phyloP scores from a whole-genome alignment of 2,329 filamentous ascomycete genomes.

The Hirsutella thompsonii region DNA sequence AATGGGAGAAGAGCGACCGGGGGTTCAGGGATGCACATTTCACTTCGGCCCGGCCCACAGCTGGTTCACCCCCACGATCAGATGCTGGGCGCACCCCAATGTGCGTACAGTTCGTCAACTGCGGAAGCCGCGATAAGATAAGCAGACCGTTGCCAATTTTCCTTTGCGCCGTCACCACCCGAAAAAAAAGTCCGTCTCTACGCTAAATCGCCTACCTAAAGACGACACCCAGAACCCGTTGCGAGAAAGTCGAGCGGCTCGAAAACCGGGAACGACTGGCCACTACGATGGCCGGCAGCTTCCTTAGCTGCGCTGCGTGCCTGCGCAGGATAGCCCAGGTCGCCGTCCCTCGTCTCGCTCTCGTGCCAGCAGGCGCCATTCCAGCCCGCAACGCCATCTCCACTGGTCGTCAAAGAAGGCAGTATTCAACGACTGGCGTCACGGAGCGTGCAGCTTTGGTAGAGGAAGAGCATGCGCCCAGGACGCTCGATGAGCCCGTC shows the following conservation, averaged over 20 bases:
- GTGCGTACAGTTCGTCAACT: too few species aligned
- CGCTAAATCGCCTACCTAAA: too few species aligned
- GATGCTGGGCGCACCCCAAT: too few species aligned
- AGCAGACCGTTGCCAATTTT: not conserved
- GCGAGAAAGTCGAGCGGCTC: too few species aligned
- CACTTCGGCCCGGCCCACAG: too few species aligned
- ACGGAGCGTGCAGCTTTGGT: not conserved
- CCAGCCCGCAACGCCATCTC: slow-evolving; percentile 4
- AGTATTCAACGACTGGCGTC: slow-evolving; percentile 4
- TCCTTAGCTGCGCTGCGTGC: slow-evolving; percentile 14
- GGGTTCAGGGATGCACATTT: too few species aligned
- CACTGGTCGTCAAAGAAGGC: slow-evolving; percentile 6
- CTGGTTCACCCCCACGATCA: too few species aligned
- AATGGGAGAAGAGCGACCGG: too few species aligned
- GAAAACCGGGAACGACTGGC: not conserved
- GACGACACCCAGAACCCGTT: too few species aligned
- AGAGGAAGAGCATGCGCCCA: not conserved
- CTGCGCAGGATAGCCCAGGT: slow-evolving; percentile 13
- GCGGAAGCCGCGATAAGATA: not conserved
- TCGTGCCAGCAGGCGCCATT: not conserved
- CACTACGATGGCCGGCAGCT: slow-evolving; percentile 12
- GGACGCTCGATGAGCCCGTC: too few species aligned
- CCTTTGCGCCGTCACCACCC: too few species aligned
- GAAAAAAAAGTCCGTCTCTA: too few species aligned
- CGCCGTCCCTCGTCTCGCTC: slow-evolving; percentile 2